Evolutionary conservation across 163 green algal genomes (phyloP).

Genomic region (Chloroidium sp.): DNA sequence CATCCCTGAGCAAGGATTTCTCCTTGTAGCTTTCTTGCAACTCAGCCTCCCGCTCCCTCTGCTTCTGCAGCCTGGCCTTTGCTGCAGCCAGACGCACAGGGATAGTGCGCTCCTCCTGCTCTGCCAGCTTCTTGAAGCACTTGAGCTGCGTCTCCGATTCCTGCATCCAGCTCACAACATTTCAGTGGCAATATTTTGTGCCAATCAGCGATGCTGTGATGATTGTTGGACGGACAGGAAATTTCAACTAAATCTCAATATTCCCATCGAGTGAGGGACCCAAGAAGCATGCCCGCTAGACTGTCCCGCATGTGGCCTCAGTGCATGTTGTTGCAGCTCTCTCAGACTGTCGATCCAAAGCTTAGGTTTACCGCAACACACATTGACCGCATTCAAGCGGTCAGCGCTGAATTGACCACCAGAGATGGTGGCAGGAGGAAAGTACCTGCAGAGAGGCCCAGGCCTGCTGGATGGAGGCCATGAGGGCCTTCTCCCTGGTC

Average conservation of each 20-base stretch:
- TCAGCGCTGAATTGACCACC: not conserved
- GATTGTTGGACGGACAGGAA: no score
- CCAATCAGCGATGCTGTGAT: no score
- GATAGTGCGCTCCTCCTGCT: conserved; percentile 36
- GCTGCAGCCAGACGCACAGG: not conserved
- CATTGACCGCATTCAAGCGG: not conserved
- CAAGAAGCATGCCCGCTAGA: not conserved
- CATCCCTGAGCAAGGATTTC: not conserved
- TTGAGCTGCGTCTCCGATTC: conserved; percentile 34
- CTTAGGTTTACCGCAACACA: not conserved
- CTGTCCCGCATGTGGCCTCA: not conserved
- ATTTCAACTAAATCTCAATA: no score
- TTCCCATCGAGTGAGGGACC: no score
- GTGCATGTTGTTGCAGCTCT: not conserved
- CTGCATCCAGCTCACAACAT: not conserved
- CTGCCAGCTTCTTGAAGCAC: conserved; percentile 50
- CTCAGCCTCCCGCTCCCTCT: conserved; percentile 42
- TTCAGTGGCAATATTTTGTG: no score
- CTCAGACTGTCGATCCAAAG: no score
- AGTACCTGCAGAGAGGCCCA: conserved; percentile 5
- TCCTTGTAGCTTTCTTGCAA: conserved; percentile 57
- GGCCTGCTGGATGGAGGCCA: conserved; percentile 20
- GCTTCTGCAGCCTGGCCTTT: not conserved
- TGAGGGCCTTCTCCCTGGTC: conserved; percentile 36
- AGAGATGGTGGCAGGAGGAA: not conserved